These are phyloP conservation scores for Plasmodium berghei DNA, from an alignment of 169 alveolate species.

Conservation along the genomic window DNA sequence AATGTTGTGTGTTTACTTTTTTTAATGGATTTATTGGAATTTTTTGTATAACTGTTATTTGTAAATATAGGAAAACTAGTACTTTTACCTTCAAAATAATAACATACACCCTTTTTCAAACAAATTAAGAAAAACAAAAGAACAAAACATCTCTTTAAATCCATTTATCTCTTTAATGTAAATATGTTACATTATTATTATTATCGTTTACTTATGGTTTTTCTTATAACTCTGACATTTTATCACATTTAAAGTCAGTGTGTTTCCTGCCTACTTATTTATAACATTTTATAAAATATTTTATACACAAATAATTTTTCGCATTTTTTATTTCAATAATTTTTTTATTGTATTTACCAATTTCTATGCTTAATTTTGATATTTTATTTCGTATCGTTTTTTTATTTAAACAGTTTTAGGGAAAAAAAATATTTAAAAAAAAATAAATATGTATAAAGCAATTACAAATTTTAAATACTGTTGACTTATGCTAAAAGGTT, in stretches of 20 bases:
- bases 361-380: too few species aligned
- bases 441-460: too few species aligned
- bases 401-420: too few species aligned
- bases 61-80: conserved; percentile 5
- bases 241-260: background rate
- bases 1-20: conserved; percentile 25
- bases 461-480: too few species aligned
- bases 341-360: too few species aligned
- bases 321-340: too few species aligned
- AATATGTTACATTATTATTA: conserved; percentile 4
- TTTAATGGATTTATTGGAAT: background rate
- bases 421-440: too few species aligned
- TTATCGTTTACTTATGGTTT: background rate
- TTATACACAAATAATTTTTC: too few species aligned
- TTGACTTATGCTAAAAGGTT: too few species aligned
- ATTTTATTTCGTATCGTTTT: too few species aligned
- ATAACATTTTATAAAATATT: too few species aligned
- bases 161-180: conserved; percentile 41
- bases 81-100: conserved; percentile 1
- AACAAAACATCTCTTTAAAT: conserved; percentile 38
- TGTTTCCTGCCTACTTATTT: too few species aligned
- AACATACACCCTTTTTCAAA: conserved; percentile 12
- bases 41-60: conserved; percentile 15
- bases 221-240: background rate
- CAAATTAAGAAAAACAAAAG: conserved; percentile 24